Base-by-base conservation (phyloP, 83 land plant genomes). In the Isoetes engelmannii region DNA sequence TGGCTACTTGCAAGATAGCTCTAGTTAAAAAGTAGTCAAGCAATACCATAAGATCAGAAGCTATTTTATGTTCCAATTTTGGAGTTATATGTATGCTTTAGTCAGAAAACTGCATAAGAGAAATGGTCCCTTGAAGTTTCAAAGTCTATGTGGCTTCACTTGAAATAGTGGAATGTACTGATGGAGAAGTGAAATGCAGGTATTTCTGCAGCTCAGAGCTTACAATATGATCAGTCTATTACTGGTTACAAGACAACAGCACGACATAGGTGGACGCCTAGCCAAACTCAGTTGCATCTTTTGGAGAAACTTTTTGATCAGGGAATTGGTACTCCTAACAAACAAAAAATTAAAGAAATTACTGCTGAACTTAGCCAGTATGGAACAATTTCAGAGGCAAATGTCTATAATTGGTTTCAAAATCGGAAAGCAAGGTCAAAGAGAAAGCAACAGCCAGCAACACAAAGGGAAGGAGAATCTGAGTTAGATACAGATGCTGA, bases 381-480 rank as follows among this genome's bases (percentile, higher is more conserved):
- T 67, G 84, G 84, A 19, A 74, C 63, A 43, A 74, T 81, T 42
- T 69, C 82, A 61, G 84, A 81, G 46, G 74, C 82, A 12, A 81
- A 81, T 57, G 84, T 81, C 18, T 81, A 81, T 57, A 81, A 81
- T 53, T 81, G 84, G 84, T 81, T 81, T 69, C 84, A 81, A 64
- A 81, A 81, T 67, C 77, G 84, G 45, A 78, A 75, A 66, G 84
- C 84, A 28, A 69, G 84, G 10, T 72, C 84, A 4, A 81, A 78
- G 71, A 73, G 84, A 61, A 81, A 79, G 45, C 80, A 78, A 12
- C 82, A 70, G 48, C 59, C 18, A 48, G 81, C 62, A 72, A 7
- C 46, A 12, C 71, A 43, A 5, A 73, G 54, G 69, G 69, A 73
- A 44, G 75, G 75, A 5, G 75, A 73, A 17, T 73, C 75, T 19